Base-by-base conservation (phyloP, 2,329 filamentous ascomycete genomes). In the Colletotrichum somersetense region DNA sequence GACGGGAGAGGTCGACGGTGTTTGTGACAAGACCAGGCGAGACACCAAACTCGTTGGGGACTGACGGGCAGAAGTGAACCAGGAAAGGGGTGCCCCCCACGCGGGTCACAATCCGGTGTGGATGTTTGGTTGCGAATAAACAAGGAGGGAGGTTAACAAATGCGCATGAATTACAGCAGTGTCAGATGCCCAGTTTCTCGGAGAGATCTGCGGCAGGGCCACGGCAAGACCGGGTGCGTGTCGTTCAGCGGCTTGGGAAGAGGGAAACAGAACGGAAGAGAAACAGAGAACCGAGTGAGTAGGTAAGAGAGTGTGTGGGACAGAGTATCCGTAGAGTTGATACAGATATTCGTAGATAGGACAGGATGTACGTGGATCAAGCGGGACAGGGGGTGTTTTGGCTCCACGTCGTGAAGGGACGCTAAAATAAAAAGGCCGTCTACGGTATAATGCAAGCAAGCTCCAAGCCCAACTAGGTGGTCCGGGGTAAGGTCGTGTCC, bases 51-150 rank as follows among this genome's bases (percentile, higher is more conserved):
- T 40, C 35, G 52, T 44, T 44, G 40, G 57, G 59, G n/a, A 48
- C 67, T 56, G 40, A 58, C 50, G 48, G 26, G 56, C 12, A 48
- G 48, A 23, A 59, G 65, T 58, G 52, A 59, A 53, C 58, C 59
- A 68, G 68, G 44, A 53, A 61, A 42, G 44, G 57, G 52, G 46
- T 55, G 38, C 50, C 65, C 65, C 50, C 69, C 65, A 48, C 42
- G 65, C 50, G 42, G 38, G 52, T 38, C 53, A 38, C 52, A 63
- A 33, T 61, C 48, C 63, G 56, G 33, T 66, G 14, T 26, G 52
- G 38, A 18, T 53, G 20, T 38, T 20, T 58, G 20, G 50, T 26
- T 58, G 30, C 35, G 48, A 59, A 52, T 46, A 38, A n/a, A 44
- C 26, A 14, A 53, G 33, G 2, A 33, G 57, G 50, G 46, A n/a